Conservation (phyloP, 2,329 filamentous ascomycete genomes). For the Scedosporium dehoogii region DNA sequence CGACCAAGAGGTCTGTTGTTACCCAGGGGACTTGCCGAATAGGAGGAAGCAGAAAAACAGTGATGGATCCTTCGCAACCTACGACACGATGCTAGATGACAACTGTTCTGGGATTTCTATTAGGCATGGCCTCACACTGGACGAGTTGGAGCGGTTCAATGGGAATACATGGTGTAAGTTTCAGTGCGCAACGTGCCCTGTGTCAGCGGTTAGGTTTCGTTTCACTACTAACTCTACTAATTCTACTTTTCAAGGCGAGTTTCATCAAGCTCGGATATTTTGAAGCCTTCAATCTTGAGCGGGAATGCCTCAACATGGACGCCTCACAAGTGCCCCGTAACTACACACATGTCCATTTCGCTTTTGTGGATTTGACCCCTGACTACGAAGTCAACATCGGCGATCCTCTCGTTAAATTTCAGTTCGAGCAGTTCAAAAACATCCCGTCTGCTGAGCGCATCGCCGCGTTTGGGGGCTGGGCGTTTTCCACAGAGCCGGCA, state of each 20-base stretch:
- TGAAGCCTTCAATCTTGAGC: conserved; percentile 20
- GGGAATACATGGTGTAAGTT: conserved; percentile 28
- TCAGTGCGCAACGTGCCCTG: neutral
- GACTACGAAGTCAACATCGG: conserved; percentile 12
- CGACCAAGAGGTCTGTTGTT: conserved; percentile 27
- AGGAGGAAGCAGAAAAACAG: conserved; percentile 12
- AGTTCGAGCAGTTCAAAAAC: conserved; percentile 20
- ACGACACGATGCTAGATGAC: conserved; percentile 23
- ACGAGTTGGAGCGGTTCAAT: conserved; percentile 24
- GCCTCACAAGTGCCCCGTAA: conserved; percentile 11
- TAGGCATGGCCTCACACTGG: conserved; percentile 20
- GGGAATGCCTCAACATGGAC: conserved; percentile 22
- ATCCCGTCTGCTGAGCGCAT: conserved; percentile 20
- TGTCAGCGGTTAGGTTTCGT: conserved; percentile 11
- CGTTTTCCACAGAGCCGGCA: conserved; percentile 17
- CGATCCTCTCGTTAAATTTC: conserved; percentile 10
- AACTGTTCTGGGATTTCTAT: conserved; percentile 23
- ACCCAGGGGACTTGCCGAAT: conserved; percentile 14
- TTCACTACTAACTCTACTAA: conserved; percentile 22
- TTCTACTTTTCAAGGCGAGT: conserved; percentile 17
- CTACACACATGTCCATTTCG: conserved; percentile 24
- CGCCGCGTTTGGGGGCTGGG: conserved; percentile 26
- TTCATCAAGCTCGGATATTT: conserved; percentile 22
- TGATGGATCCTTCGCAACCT: conserved; percentile 25
- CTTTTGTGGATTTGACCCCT: conserved; percentile 18